Evolutionary conservation across 2,329 filamentous ascomycete species (phyloP).

Genomic region (Thelonectria blattea): DNA sequence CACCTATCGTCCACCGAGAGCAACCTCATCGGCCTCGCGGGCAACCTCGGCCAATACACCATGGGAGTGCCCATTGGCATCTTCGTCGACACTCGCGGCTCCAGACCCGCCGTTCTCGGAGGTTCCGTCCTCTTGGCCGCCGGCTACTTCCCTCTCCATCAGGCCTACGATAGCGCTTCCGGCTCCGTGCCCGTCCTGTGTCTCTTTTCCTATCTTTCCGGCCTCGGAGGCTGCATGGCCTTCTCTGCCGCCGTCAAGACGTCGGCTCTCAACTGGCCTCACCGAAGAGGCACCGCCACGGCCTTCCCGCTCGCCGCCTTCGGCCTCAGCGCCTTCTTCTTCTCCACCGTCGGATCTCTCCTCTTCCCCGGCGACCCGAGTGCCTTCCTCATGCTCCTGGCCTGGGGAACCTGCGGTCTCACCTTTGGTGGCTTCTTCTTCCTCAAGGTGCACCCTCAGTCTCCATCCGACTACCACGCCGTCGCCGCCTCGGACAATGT

Average conservation of each 20-base stretch:
- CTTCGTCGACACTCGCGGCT: conserved; percentile 82
- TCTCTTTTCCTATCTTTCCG: conserved; percentile 84
- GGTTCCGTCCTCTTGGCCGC: conserved; percentile 74
- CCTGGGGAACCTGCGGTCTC: conserved; percentile 78
- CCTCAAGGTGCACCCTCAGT: conserved; percentile 71
- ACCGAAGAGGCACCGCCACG: conserved; percentile 89
- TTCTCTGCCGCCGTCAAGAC: conserved; percentile 87
- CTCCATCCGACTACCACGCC: conserved; percentile 59
- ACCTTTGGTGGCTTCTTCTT: conserved; percentile 84
- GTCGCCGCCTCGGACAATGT: conserved; percentile 49
- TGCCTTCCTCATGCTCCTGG: conserved; percentile 79
- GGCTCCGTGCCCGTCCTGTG: conserved; percentile 70
- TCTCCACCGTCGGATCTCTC: conserved; percentile 78
- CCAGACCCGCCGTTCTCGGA: conserved; percentile 76
- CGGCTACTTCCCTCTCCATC: conserved; percentile 86
- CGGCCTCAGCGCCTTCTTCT: conserved; percentile 95
- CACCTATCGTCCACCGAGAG: conserved; percentile 89
- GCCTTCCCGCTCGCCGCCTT: conserved; percentile 93
- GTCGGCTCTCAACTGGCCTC: conserved; percentile 89
- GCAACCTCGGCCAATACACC: conserved; percentile 93
- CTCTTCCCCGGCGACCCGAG: conserved; percentile 85
- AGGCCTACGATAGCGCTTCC: conserved; percentile 74
- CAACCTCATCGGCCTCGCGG: conserved; percentile 86
- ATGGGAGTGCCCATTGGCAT: conserved; percentile 88
- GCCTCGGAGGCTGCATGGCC: conserved; percentile 88